phyloP scores from a whole-genome alignment of 768 basidiomycete species.

The Neoboletus brunneissimus region DNA sequence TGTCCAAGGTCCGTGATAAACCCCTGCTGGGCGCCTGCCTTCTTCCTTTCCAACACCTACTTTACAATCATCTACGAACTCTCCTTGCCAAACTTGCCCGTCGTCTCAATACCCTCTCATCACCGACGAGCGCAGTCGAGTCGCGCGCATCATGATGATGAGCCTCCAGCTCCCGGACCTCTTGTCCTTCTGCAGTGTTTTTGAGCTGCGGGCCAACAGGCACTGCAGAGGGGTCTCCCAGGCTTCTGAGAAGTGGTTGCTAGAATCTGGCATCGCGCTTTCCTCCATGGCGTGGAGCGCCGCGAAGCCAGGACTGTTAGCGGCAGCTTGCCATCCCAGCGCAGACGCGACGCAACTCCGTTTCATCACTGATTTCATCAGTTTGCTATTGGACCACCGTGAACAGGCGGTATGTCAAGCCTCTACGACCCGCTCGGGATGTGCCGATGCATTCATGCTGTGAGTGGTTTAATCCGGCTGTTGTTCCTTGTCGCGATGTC shows the following conservation, averaged over 20 bases:
- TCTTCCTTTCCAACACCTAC: conserved; percentile 9
- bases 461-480: conserved; percentile 11
- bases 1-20: background rate
- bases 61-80: background rate
- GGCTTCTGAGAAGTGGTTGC: conserved; percentile 31
- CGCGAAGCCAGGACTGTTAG: conserved; percentile 50
- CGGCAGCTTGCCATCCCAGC: conserved; percentile 56
- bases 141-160: conserved; percentile 11
- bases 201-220: conserved; percentile 28
- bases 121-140: background rate
- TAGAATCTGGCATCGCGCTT: conserved; percentile 20
- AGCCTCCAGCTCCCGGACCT: conserved; percentile 34
- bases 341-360: conserved; percentile 56
- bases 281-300: conserved; percentile 22
- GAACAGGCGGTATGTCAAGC: conserved; percentile 22
- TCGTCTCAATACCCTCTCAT: background rate
- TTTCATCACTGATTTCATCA: conserved; percentile 49
- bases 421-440: background rate
- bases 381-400: conserved; percentile 40
- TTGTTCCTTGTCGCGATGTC: background rate
- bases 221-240: conserved; percentile 29
- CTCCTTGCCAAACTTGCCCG: background rate
- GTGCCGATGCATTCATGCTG: conserved; percentile 16
- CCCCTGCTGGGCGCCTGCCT: background rate
- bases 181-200: conserved; percentile 21